Evolutionary conservation across 2,329 filamentous ascomycete species (phyloP), one percentile per base, ranked within the genome.

Genomic region (Hansfordia pulvinata): DNA sequence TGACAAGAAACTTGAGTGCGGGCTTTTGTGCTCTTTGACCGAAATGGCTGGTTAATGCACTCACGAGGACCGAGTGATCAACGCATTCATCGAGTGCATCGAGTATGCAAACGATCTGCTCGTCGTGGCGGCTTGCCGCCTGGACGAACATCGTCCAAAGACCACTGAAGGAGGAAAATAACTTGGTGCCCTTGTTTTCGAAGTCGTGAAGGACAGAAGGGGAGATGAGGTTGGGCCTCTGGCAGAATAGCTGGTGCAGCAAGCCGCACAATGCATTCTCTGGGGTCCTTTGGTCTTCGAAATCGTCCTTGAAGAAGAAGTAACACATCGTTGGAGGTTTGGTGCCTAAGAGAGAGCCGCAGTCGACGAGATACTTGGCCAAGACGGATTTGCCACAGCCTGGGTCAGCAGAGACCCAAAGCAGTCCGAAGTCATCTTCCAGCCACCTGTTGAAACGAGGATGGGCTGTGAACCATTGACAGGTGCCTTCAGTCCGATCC

Each of bases 271-370:
- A 20, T 8, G 54, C 54, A 19, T 16, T 34, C 9, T 31, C 33
- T 4, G 35, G 17, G 8, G 25, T 44, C 10, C 31, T 50, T 21
- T 58, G 52, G 12, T 54, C 45, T 5, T 46, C 37, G 14, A 45
- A 47, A 25, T 45, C 42, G n/a, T 58, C 53, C 19, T 58, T 58
- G 42, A 60, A 60, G 35, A 60, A 61, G 39, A 58, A 62, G 27
- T 58, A 60, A 25, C 49, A 55, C 4, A 37, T 40, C 1, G 39
- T 47, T 12, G n/a, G n/a, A n/a, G n/a, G n/a, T n/a, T n/a, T n/a
- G n/a, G n/a, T n/a, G n/a, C n/a, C n/a, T n/a, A n/a, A n/a, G n/a
- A n/a, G n/a, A n/a, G n/a, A n/a, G n/a, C n/a, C n/a, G 22, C 22
- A 23, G 15, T 60, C 53, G 0, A 52, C 37, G 2, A 61, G 31